Evolutionary conservation across 23 red algal species (phyloP), one percentile per base, ranked within the genome.

Genomic region (Agarophyton chilense): DNA sequence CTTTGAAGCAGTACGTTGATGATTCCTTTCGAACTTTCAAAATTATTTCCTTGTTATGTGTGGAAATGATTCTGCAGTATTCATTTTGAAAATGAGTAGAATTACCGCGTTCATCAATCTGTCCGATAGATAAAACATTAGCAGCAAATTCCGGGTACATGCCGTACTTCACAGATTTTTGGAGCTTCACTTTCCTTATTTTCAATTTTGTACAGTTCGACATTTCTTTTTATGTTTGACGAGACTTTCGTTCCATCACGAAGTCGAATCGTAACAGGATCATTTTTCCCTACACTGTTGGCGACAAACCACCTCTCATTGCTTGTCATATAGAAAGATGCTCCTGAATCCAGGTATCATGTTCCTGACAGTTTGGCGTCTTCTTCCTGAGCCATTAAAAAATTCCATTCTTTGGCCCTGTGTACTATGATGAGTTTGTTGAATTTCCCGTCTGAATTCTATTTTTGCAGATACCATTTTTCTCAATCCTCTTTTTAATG

Each of bases 301-400:
- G 32, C 62, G 2, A 8, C 35, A 38, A 34, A 67, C 62, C 62
- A 38, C 0, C 12, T 65, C 2, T 32, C 28, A 47, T 78, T 8
- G 24, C 40, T 68, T 47, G 22, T 36, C 28, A 84, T 42, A 45
- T 66, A 57, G n/a, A 60, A 66, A 2, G 50, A 39, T 43, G 80
- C 80, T 44, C 80, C 80, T 2, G 56, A 68, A 25, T 84, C 54
- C 21, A 84, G 16, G n/a, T 60, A 63, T 2, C 80, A 66, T 67
- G 62, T 67, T 67, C 62, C 31, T n/a, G 12, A 67, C 2, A 67
- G 2, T 67, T 67, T 38, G 3, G 32, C 6, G 2, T 5, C 2
- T 2, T 38, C 31, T 38, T 67, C 2, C 6, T 38, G 4, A 5
- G 62, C 62, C 62, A 67, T 67, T 22, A 67, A 67, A 67, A 67